A percentile compares a stretch with the other conserved stretches of the same genome.
Conservation (phyloP, 306 rosid genomes). For the Alnus rubra region DNA sequence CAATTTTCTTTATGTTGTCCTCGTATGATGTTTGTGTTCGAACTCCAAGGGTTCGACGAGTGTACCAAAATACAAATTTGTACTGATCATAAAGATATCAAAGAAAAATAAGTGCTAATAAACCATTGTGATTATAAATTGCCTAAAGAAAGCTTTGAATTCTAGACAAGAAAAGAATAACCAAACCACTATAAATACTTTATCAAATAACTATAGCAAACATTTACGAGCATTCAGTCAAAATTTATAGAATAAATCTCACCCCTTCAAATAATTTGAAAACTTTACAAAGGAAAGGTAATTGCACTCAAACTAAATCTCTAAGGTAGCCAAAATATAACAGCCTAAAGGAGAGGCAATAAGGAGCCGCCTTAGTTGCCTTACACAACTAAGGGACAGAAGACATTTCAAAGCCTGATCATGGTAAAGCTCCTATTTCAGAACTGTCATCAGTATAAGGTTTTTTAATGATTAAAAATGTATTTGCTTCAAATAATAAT, state of each 20-base stretch:
- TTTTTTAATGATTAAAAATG: neutral
- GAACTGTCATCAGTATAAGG: neutral
- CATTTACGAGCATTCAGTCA: neutral
- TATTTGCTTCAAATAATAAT: neutral
- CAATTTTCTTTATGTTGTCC: constrained; percentile 88
- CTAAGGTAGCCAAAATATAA: neutral
- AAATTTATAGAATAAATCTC: neutral
- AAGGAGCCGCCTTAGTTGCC: neutral
- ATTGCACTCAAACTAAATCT: neutral
- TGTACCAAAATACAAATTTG: constrained; percentile 90
- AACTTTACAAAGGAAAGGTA: neutral
- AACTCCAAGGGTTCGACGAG: constrained; percentile 90
- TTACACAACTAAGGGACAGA: neutral
- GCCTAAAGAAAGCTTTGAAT: neutral
- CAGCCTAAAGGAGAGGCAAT: neutral
- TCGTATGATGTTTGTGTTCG: constrained; percentile 76
- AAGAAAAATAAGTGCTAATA: constrained; percentile 1
- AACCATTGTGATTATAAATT: neutral
- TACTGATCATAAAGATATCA: constrained; percentile 44
- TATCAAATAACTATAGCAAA: neutral
- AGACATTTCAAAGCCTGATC: neutral
- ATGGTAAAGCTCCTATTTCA: neutral
- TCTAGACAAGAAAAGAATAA: neutral
- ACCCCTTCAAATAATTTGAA: neutral
- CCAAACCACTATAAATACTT: neutral